Evolutionary conservation across 305 asterid species (phyloP), one percentile per base, ranked within the genome.

Genomic region (Petunia hybrid): DNA sequence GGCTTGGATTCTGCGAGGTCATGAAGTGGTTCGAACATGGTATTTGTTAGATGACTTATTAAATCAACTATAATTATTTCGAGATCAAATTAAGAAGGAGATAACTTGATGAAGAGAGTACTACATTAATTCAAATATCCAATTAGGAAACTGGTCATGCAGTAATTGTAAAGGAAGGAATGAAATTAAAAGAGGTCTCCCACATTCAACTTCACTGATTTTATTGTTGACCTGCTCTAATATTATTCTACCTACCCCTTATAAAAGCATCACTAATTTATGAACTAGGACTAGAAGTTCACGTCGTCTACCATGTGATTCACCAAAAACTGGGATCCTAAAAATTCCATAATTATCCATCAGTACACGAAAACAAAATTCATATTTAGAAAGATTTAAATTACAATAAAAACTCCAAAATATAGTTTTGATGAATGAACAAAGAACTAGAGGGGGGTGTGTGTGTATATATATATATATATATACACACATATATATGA

Each of bases 291-390:
- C 31, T 22, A 22, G 31, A 22, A 22, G 7, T 81, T 48, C 88
- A 84, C 76, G 84, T 84, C 84, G 85, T 80, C 67, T 74, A 69
- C 87, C 87, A 85, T 85, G 89, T 89, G 90, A 80, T 38, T 82
- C 68, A 69, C 67, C 87, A 80, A 82, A 76, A 80, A 81, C 80
- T 81, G 61, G 64, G 78, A 82, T 80, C 82, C 77, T 64, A 57
- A 57, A 53, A 60, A 14, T 9, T n/a, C 8, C 73, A 77, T 77
- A 1, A 57, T 60, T 77, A 40, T 77, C 76, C n/a, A 10, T 42
- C 1, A 67, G 39, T 22, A 2, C 55, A 43, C 8, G n/a, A 68
- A 4, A 16, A 68, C 16, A 43, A 22, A 36, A 68, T 68, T 68
- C 39, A 65, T 13, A 13, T 22, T 22, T 22, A 22, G 31, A 22